Evolutionary conservation across 805 yeast species (phyloP).

Genomic region (Candida nemodendra): DNA sequence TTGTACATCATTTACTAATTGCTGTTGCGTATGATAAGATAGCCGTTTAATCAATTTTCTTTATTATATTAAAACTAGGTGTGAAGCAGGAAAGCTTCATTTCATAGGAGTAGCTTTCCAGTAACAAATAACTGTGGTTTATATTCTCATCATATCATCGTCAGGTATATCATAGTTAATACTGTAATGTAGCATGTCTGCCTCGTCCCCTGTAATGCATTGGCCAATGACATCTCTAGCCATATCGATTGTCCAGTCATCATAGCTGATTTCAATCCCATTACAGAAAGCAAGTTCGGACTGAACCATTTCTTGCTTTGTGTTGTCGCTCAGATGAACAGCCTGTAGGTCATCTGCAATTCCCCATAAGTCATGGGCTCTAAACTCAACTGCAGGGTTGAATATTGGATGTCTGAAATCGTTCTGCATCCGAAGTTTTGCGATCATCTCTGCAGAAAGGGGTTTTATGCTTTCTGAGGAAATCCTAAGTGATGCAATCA

Average conservation of each 20-base stretch:
- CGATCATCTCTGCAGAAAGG: slow-evolving; percentile 23
- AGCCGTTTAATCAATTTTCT: slow-evolving; percentile 7
- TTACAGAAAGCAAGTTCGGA: slow-evolving; percentile 40
- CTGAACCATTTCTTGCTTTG: slow-evolving; percentile 30
- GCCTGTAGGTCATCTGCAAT: slow-evolving; percentile 17
- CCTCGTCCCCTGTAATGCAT: slow-evolving; percentile 72
- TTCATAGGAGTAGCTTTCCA: too few species aligned
- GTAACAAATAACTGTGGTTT: too few species aligned
- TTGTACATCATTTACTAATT: slow-evolving; percentile 12
- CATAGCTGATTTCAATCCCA: slow-evolving; percentile 63
- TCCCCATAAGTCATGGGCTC: slow-evolving; percentile 37
- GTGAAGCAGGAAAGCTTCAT: too few species aligned
- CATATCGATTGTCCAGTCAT: slow-evolving; percentile 60
- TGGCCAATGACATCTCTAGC: slow-evolving; percentile 69
- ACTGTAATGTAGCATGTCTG: slow-evolving; percentile 68
- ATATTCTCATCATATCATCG: slow-evolving; percentile 21
- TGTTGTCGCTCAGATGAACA: slow-evolving; percentile 22
- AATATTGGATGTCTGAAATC: slow-evolving; percentile 24
- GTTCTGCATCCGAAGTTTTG: slow-evolving; percentile 18
- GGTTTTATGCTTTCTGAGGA: slow-evolving; percentile 32
- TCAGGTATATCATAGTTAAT: slow-evolving; percentile 47
- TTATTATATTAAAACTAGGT: background rate
- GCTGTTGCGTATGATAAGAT: slow-evolving; percentile 11
- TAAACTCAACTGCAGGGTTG: slow-evolving; percentile 22
- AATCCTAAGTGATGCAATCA: slow-evolving; percentile 30